phyloP scores from a whole-genome alignment of 768 basidiomycete species.

The Albatrellus ellisii region DNA sequence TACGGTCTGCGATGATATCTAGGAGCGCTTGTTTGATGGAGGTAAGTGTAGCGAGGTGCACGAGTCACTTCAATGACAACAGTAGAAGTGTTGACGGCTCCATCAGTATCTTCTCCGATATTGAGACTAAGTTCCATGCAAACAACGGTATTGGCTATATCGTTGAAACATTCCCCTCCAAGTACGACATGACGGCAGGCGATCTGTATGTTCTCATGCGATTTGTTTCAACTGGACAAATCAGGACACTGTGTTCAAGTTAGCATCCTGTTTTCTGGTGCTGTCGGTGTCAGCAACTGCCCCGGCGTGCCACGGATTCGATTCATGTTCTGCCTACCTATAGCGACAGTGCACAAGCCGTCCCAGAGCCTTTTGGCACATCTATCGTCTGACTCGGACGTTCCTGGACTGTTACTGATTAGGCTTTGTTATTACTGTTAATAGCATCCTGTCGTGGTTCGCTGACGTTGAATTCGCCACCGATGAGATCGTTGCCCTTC shows the following conservation, averaged over 20 bases:
- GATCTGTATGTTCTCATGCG: slow-evolving; percentile 28
- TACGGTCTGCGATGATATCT: slow-evolving; percentile 20
- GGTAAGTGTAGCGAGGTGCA: slow-evolving; percentile 21
- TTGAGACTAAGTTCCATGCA: slow-evolving; percentile 12
- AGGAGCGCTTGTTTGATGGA: slow-evolving; percentile 18
- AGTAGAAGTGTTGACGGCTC: slow-evolving; percentile 17
- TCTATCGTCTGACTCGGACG: neutral
- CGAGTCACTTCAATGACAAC: slow-evolving; percentile 16
- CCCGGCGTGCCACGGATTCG: slow-evolving; percentile 21
- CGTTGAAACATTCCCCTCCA: slow-evolving; percentile 20
- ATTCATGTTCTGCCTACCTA: slow-evolving; percentile 22
- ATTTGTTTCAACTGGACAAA: neutral
- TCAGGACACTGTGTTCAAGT: neutral
- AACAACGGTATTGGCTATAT: slow-evolving; percentile 13
- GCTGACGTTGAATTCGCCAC: slow-evolving; percentile 23
- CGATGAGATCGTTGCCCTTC: slow-evolving; percentile 22
- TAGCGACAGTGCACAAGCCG: slow-evolving; percentile 16
- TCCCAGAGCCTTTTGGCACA: slow-evolving; percentile 23
- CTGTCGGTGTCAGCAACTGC: slow-evolving; percentile 24
- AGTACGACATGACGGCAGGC: slow-evolving; percentile 26
- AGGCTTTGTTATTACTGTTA: slow-evolving; percentile 10
- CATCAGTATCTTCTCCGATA: slow-evolving; percentile 12
- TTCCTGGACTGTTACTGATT: neutral
- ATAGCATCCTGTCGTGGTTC: slow-evolving; percentile 20
- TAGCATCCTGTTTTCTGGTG: slow-evolving; percentile 23